Percentiles rank a stretch among this genome's conserved stretches.
phyloP scores from a whole-genome alignment of 1,284 basidiomycete genomes.

The Xanthoconium separans region DNA sequence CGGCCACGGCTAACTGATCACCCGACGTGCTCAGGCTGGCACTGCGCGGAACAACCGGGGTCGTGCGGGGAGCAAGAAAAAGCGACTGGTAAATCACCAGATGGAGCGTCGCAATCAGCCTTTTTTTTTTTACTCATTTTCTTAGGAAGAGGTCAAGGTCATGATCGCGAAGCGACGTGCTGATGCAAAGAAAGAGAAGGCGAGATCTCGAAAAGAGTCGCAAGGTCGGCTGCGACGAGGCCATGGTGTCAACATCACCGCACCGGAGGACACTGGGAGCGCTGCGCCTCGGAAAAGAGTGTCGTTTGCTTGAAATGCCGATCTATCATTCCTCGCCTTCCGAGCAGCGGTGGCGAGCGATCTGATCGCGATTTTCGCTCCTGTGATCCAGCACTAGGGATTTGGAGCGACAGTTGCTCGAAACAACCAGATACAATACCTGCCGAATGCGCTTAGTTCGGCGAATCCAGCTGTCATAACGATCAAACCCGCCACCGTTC shows the following conservation, averaged over 20 bases:
- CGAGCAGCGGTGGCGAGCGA: conserved; percentile 23
- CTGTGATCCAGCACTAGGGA: background rate
- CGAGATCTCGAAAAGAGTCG: conserved; percentile 22
- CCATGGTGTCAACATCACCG: conserved; percentile 9
- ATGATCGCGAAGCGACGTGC: conserved; percentile 25
- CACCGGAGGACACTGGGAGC: conserved; percentile 7
- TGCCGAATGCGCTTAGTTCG: conserved; percentile 20
- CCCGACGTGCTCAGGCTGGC: conserved; percentile 17
- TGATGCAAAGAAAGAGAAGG: conserved; percentile 33
- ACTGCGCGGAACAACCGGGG: conserved; percentile 15
- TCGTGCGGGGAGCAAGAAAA: conserved; percentile 15
- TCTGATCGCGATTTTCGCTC: conserved; percentile 23
- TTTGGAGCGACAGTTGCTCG: conserved; percentile 18
- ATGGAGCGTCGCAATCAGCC: conserved; percentile 8
- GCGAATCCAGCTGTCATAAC: conserved; percentile 20
- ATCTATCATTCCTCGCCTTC: conserved; percentile 24
- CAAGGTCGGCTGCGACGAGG: conserved; percentile 13
- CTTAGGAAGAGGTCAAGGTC: conserved; percentile 30
- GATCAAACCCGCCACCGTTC: conserved; percentile 18
- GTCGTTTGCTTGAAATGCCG: conserved; percentile 28
- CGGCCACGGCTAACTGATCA: conserved; percentile 20
- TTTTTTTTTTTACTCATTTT: conserved; percentile 17
- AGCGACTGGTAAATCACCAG: conserved; percentile 34
- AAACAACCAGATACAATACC: conserved; percentile 6
- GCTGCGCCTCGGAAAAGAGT: conserved; percentile 33